Base-by-base conservation (phyloP, 2,329 filamentous ascomycete species). In the Colletotrichum tabaci region DNA sequence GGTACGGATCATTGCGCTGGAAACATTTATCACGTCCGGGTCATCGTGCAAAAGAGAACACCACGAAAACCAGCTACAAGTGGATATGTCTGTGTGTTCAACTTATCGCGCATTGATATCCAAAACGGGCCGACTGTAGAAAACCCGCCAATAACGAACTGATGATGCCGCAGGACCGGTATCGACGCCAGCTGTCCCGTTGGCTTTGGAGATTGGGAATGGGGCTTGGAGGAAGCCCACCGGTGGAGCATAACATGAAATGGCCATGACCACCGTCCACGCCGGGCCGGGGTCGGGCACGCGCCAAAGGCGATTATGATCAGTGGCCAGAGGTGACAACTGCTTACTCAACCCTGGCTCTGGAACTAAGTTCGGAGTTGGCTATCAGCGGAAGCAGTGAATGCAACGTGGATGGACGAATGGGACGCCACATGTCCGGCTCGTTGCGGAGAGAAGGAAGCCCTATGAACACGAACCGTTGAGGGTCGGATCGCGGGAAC, bases 371-470 rank as follows among this genome's bases (percentile, higher is more conserved):
- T 53, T n/a, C n/a, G 26, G 35, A 30, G 50, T 30, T 53, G 50
- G 23, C 15, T 18, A 35, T 18, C 52, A 35, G 26, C 52, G 52
- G 52, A 55, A 55, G 52, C 16, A 38, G 18, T 18, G 35, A 55
- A n/a, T 18, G 30, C 23, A 18, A 42, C 16, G 18, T 23, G 10
- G 30, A 57, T 15, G 30, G 53, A 15, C 52, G 15, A 53, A 53
- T 35, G 50, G 50, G 23, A 35, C 15, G 50, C 23, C 12, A 16
- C 9, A 46, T 46, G 23, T 44, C 42, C 56, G 40, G 46, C 18
- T 5, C 23, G 38, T n/a, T 47, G 40, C 61, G 52, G 60, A 68
- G 44, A 58, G 38, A 50, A 49, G 60, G 52, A 64, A 52, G 21
- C 21, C 40, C 9, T 26, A 35, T 6, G 18, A 49, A 15, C 9